Base-by-base conservation (phyloP, 106 monocot genomes). In the Cymbidium sinense region DNA sequence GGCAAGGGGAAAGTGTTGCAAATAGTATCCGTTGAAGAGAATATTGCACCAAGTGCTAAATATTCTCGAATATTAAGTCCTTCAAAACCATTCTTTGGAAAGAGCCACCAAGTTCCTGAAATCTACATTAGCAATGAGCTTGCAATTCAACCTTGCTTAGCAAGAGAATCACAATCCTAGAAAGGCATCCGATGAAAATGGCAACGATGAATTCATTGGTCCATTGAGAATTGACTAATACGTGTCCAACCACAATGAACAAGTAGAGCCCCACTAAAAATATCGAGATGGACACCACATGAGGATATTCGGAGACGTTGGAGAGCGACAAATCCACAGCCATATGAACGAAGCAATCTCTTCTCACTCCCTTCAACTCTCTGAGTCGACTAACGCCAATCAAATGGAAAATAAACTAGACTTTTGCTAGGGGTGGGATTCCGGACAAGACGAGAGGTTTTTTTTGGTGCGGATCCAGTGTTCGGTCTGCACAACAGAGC, bases 11-110 rank as follows among this genome's bases (percentile, higher is more conserved):
- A 95, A 92, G 87, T 92, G 95, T 86, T 95, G 67, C 95, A 90
- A 39, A 95, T 86, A 35, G 95, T 92, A 78, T 95, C 95, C 21
- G 95, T 95, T 54, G 95, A 79, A 74, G 95, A 92, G 82, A 92
- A 95, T 77, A 95, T 95, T 58, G 86, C 76, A 47, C 92, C 95
- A 79, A 95, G 81, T 54, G 95, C 95, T 69, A 95, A 77, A 87
- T 87, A 95, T 50, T 95, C 93, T 58, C 34, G 82, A 37, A 73
- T 64, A 71, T 75, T 64, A 23, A 95, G 90, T 54, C 87, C 87
- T 43, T 58, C 77, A 73, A 93, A 86, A 43, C 95, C 93, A 33
- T 91, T 80, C 70, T 87, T 93, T 5, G 90, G 95, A 50, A 93
- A 89, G 28, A 95, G 91, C 89, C 88, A 93, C 87, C 88, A 88